These are phyloP conservation scores for Omphalotus guepiniiformis DNA, from an alignment of 768 basidiomycete genomes.

Conservation along the genomic window DNA sequence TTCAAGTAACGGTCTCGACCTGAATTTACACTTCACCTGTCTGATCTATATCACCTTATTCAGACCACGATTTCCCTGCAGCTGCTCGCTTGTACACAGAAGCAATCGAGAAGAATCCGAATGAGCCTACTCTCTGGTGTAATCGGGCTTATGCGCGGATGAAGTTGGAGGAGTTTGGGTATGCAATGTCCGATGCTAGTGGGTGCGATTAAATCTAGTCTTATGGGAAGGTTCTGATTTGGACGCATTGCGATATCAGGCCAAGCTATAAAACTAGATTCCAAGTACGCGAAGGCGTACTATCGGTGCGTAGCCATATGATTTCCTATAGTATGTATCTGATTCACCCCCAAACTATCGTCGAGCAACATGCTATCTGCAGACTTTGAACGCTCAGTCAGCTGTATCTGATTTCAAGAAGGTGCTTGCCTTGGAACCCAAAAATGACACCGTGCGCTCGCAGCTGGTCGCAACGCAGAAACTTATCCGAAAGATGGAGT, in stretches of 20 bases:
- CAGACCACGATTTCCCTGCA: conserved; percentile 68
- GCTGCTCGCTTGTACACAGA: conserved; percentile 79
- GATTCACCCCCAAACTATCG: too few species aligned
- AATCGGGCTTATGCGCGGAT: conserved; percentile 92
- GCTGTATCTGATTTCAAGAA: conserved; percentile 89
- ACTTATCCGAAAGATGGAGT: conserved; percentile 83
- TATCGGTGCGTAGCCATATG: conserved; percentile 57
- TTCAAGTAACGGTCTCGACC: conserved; percentile 40
- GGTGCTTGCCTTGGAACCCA: conserved; percentile 78
- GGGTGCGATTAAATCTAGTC: conserved; percentile 25
- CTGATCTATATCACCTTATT: too few species aligned
- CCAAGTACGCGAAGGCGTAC: conserved; percentile 87
- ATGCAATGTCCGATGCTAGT: conserved; percentile 87
- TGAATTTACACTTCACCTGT: not conserved
- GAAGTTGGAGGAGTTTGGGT: conserved; percentile 91
- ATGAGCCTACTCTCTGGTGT: conserved; percentile 88
- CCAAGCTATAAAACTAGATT: conserved; percentile 83
- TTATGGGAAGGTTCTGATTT: not conserved
- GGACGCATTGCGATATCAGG: conserved; percentile 35
- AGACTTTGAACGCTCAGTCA: conserved; percentile 81
- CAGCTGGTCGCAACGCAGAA: conserved; percentile 91
- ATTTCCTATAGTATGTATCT: too few species aligned
- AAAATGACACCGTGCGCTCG: conserved; percentile 72
- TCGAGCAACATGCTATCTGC: conserved; percentile 86
- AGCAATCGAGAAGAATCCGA: conserved; percentile 85